phyloP scores from a whole-genome alignment of 148 eudicot genomes.

The Cornus florida region DNA sequence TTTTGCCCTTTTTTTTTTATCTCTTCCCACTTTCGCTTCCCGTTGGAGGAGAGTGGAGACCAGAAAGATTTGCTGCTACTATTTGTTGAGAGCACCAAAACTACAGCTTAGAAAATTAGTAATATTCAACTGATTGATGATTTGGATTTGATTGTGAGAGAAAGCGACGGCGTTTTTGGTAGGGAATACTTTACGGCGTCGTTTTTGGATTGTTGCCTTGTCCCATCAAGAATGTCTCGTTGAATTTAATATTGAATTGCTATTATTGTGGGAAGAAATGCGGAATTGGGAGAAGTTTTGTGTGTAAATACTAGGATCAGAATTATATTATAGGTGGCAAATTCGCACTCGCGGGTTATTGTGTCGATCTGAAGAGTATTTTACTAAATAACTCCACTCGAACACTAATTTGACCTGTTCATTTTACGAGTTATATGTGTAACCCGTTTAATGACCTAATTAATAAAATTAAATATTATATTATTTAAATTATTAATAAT shows the following conservation, averaged over 20 bases:
- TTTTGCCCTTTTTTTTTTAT: conserved; percentile 15
- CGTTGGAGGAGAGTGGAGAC: conserved; percentile 21
- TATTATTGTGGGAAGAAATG: background rate
- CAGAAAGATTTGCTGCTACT: conserved; percentile 21
- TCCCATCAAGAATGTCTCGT: background rate
- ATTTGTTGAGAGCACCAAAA: conserved; percentile 16
- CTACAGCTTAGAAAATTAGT: background rate
- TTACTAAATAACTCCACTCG: no score
- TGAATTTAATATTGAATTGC: background rate
- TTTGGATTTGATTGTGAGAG: background rate
- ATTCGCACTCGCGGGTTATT: no score
- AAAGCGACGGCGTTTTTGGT: background rate
- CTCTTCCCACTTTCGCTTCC: conserved; percentile 24
- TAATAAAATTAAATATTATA: no score
- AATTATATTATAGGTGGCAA: no score
- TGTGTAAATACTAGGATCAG: no score
- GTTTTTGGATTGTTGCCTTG: background rate
- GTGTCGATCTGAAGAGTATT: no score
- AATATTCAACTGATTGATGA: background rate
- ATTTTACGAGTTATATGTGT: no score
- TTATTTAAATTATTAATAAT: no score
- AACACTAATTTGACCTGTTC: no score
- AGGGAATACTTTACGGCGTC: background rate
- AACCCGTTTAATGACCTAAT: no score
- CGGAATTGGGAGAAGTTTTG: no score